phyloP scores from a whole-genome alignment of 2,329 filamentous ascomycete species.

The Cryphonectria carpinicola region DNA sequence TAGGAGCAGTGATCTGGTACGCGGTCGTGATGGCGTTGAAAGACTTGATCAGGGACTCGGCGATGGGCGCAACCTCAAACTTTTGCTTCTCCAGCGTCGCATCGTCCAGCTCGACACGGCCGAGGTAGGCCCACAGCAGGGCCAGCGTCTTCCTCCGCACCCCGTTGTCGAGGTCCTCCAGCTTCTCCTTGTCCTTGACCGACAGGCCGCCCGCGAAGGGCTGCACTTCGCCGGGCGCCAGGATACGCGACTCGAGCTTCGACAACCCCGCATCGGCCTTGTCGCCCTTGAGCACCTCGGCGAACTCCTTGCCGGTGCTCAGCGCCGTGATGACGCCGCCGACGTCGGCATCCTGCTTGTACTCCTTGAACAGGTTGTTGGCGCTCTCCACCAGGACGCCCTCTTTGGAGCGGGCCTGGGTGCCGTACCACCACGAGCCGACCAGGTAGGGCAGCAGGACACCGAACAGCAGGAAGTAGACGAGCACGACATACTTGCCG shows the following conservation, averaged over 20 bases:
- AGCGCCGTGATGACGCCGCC: constrained; percentile 79
- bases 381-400: constrained; percentile 91
- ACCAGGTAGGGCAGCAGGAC: constrained; percentile 91
- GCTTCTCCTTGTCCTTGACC: constrained; percentile 72
- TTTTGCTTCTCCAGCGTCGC: constrained; percentile 79
- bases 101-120: constrained; percentile 84
- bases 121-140: constrained; percentile 93
- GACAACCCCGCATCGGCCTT: constrained; percentile 80
- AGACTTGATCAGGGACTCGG: constrained; percentile 81
- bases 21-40: constrained; percentile 87
- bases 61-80: constrained; percentile 85
- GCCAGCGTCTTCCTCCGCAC: constrained; percentile 83
- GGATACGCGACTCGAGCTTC: constrained; percentile 80
- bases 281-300: constrained; percentile 73
- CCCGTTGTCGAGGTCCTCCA: constrained; percentile 80
- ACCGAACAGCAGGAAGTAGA: constrained; percentile 87
- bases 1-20: constrained; percentile 80
- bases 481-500: constrained; percentile 89
- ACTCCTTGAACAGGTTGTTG: constrained; percentile 92
- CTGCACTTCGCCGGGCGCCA: constrained; percentile 61
- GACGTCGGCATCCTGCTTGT: constrained; percentile 80
- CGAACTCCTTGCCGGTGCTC: constrained; percentile 85
- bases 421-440: constrained; percentile 98
- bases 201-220: constrained; percentile 63
- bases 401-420: constrained; percentile 89